Evolutionary conservation across 2,329 filamentous ascomycete species (phyloP).

Genomic region (Trichoderma atroviride): DNA sequence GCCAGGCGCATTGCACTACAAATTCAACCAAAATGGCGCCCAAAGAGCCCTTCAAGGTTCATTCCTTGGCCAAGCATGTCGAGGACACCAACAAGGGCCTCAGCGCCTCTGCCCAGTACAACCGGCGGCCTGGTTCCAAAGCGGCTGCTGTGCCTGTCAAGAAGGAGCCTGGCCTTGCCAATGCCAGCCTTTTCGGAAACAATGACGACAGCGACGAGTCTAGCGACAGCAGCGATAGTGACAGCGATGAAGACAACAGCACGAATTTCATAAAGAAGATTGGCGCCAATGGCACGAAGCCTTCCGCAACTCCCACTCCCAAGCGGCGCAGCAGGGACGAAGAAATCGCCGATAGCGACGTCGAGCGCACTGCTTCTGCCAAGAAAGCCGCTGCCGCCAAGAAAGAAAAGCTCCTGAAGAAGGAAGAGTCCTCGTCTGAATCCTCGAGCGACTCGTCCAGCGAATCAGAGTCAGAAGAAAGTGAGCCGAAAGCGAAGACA

Average conservation of each 20-base stretch:
- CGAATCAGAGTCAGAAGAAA: constrained; percentile 20
- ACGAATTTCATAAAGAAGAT: constrained; percentile 42
- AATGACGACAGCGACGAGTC: constrained; percentile 38
- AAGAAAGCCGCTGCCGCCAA: constrained; percentile 30
- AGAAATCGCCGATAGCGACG: constrained; percentile 49
- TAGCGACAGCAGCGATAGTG: constrained; percentile 42
- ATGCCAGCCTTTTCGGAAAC: constrained; percentile 38
- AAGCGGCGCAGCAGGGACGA: constrained; percentile 40
- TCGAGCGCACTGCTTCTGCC: constrained; percentile 39
- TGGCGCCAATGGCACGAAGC: constrained; percentile 27
- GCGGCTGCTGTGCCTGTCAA: constrained; percentile 37
- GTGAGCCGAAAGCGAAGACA: constrained; percentile 33
- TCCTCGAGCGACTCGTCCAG: constrained; percentile 27
- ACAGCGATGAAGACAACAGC: constrained; percentile 37
- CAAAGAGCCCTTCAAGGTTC: constrained; percentile 41
- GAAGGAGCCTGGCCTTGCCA: constrained; percentile 32
- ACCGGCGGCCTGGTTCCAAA: constrained; percentile 34
- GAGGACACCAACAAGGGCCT: constrained; percentile 43
- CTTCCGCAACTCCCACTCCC: constrained; percentile 31
- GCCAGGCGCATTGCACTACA: constrained; percentile 26
- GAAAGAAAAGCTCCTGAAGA: constrained; percentile 22
- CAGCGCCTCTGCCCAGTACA: constrained; percentile 40
- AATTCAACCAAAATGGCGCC: constrained; percentile 41
- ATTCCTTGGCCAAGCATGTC: constrained; percentile 45
- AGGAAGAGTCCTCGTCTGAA: constrained; percentile 25